phyloP scores from a whole-genome alignment of 2,329 filamentous ascomycete species.

The Penicillium crustosum region DNA sequence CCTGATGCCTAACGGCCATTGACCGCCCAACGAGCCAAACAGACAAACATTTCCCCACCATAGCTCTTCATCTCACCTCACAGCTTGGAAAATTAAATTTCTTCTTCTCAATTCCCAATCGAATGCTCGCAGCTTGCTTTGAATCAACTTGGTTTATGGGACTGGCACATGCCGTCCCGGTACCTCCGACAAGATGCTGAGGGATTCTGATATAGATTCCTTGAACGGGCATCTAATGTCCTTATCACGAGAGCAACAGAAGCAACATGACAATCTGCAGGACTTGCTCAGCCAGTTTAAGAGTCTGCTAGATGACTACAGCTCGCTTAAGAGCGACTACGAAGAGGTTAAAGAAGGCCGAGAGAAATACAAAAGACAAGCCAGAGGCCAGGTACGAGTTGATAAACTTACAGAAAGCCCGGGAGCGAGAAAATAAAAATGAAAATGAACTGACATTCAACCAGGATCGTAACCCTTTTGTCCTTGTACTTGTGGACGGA shows the following conservation, averaged over 20 bases:
- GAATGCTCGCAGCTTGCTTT: slow-evolving; percentile 11
- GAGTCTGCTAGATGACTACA: slow-evolving; percentile 55
- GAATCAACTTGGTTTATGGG: slow-evolving; percentile 11
- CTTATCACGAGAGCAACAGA: slow-evolving; percentile 27
- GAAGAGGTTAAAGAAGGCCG: slow-evolving; percentile 56
- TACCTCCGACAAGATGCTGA: slow-evolving; percentile 19
- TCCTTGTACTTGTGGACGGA: slow-evolving; percentile 62
- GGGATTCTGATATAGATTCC: slow-evolving; percentile 30
- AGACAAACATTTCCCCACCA: slow-evolving; percentile 12
- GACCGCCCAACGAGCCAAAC: slow-evolving; percentile 6
- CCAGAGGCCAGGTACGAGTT: slow-evolving; percentile 43
- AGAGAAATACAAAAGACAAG: slow-evolving; percentile 57
- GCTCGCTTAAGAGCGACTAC: slow-evolving; percentile 56
- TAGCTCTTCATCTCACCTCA: slow-evolving; percentile 4
- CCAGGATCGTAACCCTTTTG: slow-evolving; percentile 57
- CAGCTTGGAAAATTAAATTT: not conserved
- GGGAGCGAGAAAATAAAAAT: not conserved
- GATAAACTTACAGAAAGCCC: not conserved
- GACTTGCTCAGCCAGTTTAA: slow-evolving; percentile 43
- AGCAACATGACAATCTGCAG: slow-evolving; percentile 33
- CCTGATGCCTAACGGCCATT: slow-evolving; percentile 5
- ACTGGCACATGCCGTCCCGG: slow-evolving; percentile 23
- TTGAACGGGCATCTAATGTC: slow-evolving; percentile 19
- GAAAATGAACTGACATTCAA: slow-evolving; percentile 10
- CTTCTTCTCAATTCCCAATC: slow-evolving; percentile 2